Conservation (phyloP, 176 grass and related monocot species). For the Melocanna baccifera region DNA sequence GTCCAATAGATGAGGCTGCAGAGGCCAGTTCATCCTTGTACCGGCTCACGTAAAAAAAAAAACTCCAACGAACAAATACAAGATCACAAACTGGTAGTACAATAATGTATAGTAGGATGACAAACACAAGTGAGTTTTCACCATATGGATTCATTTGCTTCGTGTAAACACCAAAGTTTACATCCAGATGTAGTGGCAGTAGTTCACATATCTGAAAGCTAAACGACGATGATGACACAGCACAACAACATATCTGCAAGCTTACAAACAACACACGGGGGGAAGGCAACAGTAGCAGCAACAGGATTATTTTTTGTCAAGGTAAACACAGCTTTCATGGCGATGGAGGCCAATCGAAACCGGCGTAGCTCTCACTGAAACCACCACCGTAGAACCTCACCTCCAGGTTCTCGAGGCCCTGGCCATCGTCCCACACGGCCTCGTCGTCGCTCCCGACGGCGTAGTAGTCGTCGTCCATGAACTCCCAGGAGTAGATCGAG, state of each 20-base stretch:
- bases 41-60: background rate
- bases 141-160: conserved; percentile 39
- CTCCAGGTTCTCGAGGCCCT: conserved; percentile 69
- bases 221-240: conserved; percentile 2
- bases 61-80: background rate
- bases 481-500: conserved; percentile 82
- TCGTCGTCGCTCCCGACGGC: conserved; percentile 66
- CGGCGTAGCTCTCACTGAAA: conserved; percentile 51
- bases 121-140: conserved; percentile 28
- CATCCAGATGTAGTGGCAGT: conserved; percentile 27
- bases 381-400: conserved; percentile 87
- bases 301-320: background rate
- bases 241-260: background rate
- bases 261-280: conserved; percentile 31
- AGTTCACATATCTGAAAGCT: conserved; percentile 42
- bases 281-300: background rate
- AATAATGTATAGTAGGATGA: background rate
- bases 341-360: conserved; percentile 86
- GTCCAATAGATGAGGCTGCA: conserved; percentile 24
- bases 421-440: conserved; percentile 74
- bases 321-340: conserved; percentile 43
- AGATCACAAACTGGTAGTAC: background rate
- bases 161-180: conserved; percentile 55
- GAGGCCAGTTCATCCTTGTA: background rate
- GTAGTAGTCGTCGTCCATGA: conserved; percentile 62